phyloP scores from a whole-genome alignment of 768 basidiomycete genomes.

The Rhizopogon roseolus region DNA sequence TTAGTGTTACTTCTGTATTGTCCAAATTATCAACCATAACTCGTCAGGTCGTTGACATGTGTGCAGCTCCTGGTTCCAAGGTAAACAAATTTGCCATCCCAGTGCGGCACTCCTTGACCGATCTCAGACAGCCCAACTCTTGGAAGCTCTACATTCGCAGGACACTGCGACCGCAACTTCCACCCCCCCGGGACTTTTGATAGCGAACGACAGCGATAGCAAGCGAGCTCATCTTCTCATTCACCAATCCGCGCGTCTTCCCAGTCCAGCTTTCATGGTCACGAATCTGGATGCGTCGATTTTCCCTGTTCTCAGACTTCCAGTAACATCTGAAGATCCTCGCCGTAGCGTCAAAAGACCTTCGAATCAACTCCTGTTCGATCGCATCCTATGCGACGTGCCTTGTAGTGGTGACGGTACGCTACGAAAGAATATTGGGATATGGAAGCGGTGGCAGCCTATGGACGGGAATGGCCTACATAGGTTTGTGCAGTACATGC shows the following conservation, averaged over 20 bases:
- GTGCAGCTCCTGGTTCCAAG: conserved; percentile 97
- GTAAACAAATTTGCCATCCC: conserved; percentile 29
- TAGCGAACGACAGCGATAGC: conserved; percentile 94
- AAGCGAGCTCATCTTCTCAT: conserved; percentile 95
- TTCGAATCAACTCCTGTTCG: conserved; percentile 66
- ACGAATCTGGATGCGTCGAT: conserved; percentile 95
- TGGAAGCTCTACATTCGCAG: conserved; percentile 89
- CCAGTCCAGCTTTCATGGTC: conserved; percentile 88
- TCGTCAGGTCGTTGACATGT: conserved; percentile 86
- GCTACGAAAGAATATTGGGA: conserved; percentile 87
- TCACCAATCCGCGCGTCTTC: conserved; percentile 93
- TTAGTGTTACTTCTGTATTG: neutral
- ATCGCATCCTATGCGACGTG: conserved; percentile 93
- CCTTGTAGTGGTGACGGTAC: conserved; percentile 99
- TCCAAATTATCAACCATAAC: conserved; percentile 1
- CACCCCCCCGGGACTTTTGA: conserved; percentile 77
- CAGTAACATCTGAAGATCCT: conserved; percentile 10
- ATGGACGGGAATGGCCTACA: conserved; percentile 91
- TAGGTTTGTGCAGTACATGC: conserved; percentile 41
- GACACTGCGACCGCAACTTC: conserved; percentile 60
- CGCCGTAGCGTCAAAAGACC: conserved; percentile 32
- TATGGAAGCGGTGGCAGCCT: conserved; percentile 91
- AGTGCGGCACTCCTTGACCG: neutral
- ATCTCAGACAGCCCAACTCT: conserved; percentile 82
- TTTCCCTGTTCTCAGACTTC: conserved; percentile 63